Evolutionary conservation across 345 rosid genomes (phyloP).

Genomic region (Mangifera indica): DNA sequence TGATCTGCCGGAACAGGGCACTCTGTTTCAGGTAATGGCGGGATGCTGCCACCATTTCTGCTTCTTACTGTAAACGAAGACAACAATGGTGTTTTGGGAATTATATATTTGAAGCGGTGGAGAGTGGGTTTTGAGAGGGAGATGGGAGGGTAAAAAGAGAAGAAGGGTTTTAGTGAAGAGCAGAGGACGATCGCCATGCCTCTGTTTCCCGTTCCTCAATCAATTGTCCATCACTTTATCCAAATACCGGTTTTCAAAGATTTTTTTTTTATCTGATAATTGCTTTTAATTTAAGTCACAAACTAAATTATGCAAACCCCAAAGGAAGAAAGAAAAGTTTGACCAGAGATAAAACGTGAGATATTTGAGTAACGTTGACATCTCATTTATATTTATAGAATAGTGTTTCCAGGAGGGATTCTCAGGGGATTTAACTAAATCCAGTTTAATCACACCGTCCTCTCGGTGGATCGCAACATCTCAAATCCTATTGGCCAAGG

Average conservation of each 20-base stretch:
- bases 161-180: not conserved
- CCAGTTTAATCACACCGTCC: no score
- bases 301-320: no score
- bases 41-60: slow-evolving; percentile 50
- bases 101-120: slow-evolving; percentile 18
- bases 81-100: slow-evolving; percentile 18
- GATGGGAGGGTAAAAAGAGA: no score
- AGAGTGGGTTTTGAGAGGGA: slow-evolving; percentile 18
- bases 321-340: no score
- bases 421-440: no score
- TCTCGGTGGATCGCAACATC: no score
- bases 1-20: slow-evolving; percentile 89
- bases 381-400: no score
- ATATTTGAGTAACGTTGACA: no score
- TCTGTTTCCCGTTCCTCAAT: not conserved
- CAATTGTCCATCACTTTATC: not conserved
- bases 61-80: slow-evolving; percentile 14
- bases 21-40: slow-evolving; percentile 59
- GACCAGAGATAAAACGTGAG: no score
- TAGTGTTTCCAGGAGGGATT: no score
- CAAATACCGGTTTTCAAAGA: not conserved
- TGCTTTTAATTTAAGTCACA: no score
- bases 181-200: slow-evolving; percentile 31
- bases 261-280: not conserved
- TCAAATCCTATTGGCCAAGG: no score